Base-by-base conservation (phyloP, 164 flowering plant species). In the Magnolia changhungtana region DNA sequence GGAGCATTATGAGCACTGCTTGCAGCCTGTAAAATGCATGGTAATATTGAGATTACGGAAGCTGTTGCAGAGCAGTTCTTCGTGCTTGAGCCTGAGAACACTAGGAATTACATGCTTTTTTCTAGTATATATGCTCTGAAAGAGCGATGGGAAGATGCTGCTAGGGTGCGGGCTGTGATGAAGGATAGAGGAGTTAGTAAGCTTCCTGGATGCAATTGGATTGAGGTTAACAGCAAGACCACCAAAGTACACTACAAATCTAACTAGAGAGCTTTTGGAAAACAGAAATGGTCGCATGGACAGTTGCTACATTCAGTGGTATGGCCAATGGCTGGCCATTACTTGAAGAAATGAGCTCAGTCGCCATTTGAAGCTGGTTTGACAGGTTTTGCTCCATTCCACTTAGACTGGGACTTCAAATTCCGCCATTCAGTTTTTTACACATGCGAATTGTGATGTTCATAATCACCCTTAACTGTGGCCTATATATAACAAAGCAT, bases 1-100 rank as follows among this genome's bases (percentile, higher is more conserved):
- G 84, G 85, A 71, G 87, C 87, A 31, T 63, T 85, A 72, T 85
- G 85, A 23, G 82, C 87, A 61, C 74, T 85, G 69, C 84, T 84
- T 37, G 83, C 84, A 4, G 84, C 85, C 0, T 82, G 85, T 71
- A 81, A 75, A 64, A 84, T 73, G 14, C 75, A 77, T 77, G 77
- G 78, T 16, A 82, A 84, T 77, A 79, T 82, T 49, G 83, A 82
- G 72, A 84, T 84, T 29, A 85, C 82, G 37, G 85, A 84, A 68
- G 24, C 67, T 66, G 80, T 80, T 24, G 85, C 82, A 19, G 66
- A 77, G 74, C 71, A 81, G 71, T 80, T 85, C 20, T 76, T 85
- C 55, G 69, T 31, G 74, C 63, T 85, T 73, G 85, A 85, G 67
- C 87, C 87, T 52, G 70, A 75, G 11, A 82, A 85, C 77, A 80